A percentile compares a stretch with the other conserved stretches of the same genome.
Conservation (phyloP, 2,329 filamentous ascomycete genomes). For the Torrubiella hemipterigena region DNA sequence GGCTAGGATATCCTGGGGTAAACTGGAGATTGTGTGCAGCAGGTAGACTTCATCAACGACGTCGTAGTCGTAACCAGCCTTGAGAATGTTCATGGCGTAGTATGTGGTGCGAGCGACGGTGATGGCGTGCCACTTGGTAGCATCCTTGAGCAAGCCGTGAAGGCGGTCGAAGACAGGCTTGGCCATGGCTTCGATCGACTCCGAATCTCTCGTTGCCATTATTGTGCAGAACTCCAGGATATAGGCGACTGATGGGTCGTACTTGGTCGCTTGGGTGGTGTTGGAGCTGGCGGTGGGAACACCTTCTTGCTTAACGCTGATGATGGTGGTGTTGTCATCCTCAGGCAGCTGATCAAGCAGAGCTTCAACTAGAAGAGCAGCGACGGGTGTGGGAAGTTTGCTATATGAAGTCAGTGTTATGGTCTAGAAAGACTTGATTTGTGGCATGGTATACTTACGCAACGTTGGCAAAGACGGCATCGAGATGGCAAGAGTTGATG, state of each 20-base stretch:
- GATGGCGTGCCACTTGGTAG: conserved; percentile 68
- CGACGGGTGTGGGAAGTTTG: conserved; percentile 21
- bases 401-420: conserved; percentile 13
- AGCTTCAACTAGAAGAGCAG: conserved; percentile 42
- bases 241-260: conserved; percentile 80
- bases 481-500: conserved; percentile 78
- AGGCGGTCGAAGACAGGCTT: conserved; percentile 70
- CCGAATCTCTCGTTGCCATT: conserved; percentile 62
- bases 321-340: conserved; percentile 63
- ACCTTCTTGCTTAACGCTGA: conserved; percentile 80
- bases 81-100: conserved; percentile 73
- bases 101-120: conserved; percentile 73
- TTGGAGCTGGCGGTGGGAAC: conserved; percentile 50
- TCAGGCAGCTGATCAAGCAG: conserved; percentile 80
- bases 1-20: conserved; percentile 65
- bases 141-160: conserved; percentile 72
- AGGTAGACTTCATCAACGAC: conserved; percentile 87
- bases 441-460: too few relatives aligned
- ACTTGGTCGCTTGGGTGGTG: conserved; percentile 39
- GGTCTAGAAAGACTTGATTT: conserved; percentile 31
- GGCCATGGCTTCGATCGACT: conserved; percentile 61
- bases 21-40: conserved; percentile 80
- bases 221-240: conserved; percentile 85
- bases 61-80: conserved; percentile 78
- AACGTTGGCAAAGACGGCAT: conserved; percentile 72